These are phyloP conservation scores for Entomortierella beljakovae DNA, from an alignment of 192 early-diverging fungal species.

Conservation along the genomic window DNA sequence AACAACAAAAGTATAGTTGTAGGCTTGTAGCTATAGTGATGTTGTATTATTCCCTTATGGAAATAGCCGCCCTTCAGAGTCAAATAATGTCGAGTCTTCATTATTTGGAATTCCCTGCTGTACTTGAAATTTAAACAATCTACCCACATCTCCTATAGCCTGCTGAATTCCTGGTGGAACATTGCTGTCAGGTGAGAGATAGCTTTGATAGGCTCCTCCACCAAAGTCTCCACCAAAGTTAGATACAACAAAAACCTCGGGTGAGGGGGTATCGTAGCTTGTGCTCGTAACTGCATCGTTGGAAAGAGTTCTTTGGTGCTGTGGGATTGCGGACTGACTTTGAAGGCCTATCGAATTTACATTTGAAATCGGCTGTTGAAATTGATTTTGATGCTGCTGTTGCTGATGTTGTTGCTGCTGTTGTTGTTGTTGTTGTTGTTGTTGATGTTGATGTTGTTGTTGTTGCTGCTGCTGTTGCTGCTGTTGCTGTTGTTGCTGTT, in stretches of 20 bases:
- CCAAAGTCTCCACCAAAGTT: background rate
- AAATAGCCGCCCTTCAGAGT: no score
- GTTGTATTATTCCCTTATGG: no score
- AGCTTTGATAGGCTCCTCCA: background rate
- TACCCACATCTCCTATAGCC: background rate
- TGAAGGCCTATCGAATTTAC: no score
- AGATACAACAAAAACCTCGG: background rate
- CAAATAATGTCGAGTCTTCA: background rate
- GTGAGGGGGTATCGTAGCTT: background rate
- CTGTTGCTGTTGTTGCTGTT: conserved; percentile 14
- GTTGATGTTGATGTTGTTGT: conserved; percentile 15
- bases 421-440: conserved; percentile 17
- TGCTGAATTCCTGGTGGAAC: background rate
- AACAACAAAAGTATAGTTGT: no score
- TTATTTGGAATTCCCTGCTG: background rate
- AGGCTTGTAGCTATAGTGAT: no score
- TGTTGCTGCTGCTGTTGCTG: conserved; percentile 35
- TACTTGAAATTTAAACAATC: background rate
- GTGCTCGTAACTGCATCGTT: background rate
- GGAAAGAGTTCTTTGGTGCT: background rate
- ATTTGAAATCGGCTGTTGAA: no score
- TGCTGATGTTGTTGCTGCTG: conserved; percentile 1
- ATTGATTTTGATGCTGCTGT: background rate
- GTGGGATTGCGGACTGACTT: no score
- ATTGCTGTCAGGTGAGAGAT: background rate